A percentile compares a stretch with the other conserved stretches of the same genome.
Evolutionary conservation across 345 rosid species (phyloP).

Genomic region (Arabidopsis thaliana): TAIR10.1 NC_003074.8:22980501-22981000

Average conservation of each 20-base stretch:
- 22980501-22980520: conserved; percentile 17
- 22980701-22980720: neutral
- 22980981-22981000: neutral
- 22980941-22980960: conserved; percentile 81
- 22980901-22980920: conserved; percentile 65
- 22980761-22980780: conserved; percentile 6
- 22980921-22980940: conserved; percentile 76
- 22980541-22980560: neutral
- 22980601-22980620: conserved; percentile 91
- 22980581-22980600: conserved; percentile 38
- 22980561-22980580: neutral
- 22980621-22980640: conserved; percentile 88
- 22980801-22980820: neutral
- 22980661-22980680: conserved; percentile 88
- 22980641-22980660: conserved; percentile 75
- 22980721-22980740: neutral
- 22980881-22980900: conserved; percentile 89
- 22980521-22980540: neutral
- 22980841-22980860: conserved; percentile 60
- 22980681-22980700: conserved; percentile 59
- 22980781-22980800: neutral
- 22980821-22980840: conserved; percentile 99
- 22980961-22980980: neutral
- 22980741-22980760: neutral
- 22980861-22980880: conserved; percentile 71